Percentiles rank a stretch among this genome's conserved stretches.
Evolutionary conservation across 495 filamentous ascomycete species (phyloP).

Genomic region (Neurospora cerealis): DNA sequence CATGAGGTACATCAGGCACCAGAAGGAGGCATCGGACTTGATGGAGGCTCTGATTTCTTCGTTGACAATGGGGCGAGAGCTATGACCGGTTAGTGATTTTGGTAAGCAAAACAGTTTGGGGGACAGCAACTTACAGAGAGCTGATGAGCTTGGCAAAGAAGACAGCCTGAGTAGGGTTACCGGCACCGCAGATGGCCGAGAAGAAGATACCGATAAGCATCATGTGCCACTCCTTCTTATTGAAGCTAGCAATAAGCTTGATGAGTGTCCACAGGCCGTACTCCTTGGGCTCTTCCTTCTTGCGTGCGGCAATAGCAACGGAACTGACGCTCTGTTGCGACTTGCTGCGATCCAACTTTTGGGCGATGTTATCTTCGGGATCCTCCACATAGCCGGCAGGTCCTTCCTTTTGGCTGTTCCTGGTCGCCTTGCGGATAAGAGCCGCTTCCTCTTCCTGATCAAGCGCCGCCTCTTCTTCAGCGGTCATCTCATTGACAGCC

Average conservation of each 20-base stretch:
- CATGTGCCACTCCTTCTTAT: slow-evolving; percentile 56
- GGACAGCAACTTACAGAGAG: slow-evolving; percentile 21
- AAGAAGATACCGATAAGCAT: slow-evolving; percentile 73
- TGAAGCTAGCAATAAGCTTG: slow-evolving; percentile 76
- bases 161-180: slow-evolving; percentile 78
- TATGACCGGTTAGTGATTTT: slow-evolving; percentile 11
- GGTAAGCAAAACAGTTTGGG: background rate
- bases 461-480: slow-evolving; percentile 35
- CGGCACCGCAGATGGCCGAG: slow-evolving; percentile 70
- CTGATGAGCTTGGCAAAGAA: slow-evolving; percentile 86
- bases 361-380: slow-evolving; percentile 47
- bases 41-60: slow-evolving; percentile 30
- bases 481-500: slow-evolving; percentile 46
- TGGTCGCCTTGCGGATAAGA: slow-evolving; percentile 35
- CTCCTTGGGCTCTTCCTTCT: slow-evolving; percentile 36
- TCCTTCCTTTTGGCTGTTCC: slow-evolving; percentile 11
- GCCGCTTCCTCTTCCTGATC: slow-evolving; percentile 34
- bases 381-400: slow-evolving; percentile 31
- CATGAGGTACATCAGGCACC: slow-evolving; percentile 91
- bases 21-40: slow-evolving; percentile 68
- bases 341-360: slow-evolving; percentile 49
- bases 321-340: slow-evolving; percentile 64
- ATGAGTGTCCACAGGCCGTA: slow-evolving; percentile 75
- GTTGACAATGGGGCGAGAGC: slow-evolving; percentile 26
- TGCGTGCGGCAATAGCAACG: slow-evolving; percentile 48